Percentiles rank a stretch among this genome's conserved stretches.
phyloP scores from a whole-genome alignment of 306 rosid genomes.

The Castanea sativa region DNA sequence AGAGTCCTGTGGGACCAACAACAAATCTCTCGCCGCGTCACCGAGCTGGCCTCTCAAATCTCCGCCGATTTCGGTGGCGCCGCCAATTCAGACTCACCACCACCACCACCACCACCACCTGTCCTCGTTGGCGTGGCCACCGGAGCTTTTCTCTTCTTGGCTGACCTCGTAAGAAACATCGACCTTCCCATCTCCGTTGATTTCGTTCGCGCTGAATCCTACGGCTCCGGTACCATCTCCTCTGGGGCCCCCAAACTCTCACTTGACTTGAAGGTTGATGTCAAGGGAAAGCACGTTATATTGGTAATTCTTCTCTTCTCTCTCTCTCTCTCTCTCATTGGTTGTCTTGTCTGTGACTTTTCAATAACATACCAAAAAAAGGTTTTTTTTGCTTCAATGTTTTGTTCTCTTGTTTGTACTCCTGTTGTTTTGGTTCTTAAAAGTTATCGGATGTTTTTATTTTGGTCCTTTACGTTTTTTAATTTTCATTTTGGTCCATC shows the following conservation, averaged over 20 bases:
- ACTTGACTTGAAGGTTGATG: conserved; percentile 58
- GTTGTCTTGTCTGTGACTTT: background rate
- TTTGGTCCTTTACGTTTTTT: too few relatives aligned
- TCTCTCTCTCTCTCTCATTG: background rate
- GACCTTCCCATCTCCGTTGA: conserved; percentile 61
- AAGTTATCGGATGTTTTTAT: too few relatives aligned
- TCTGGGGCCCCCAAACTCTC: conserved; percentile 61
- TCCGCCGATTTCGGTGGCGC: conserved; percentile 30
- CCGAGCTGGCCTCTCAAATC: conserved; percentile 62
- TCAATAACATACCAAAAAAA: too few relatives aligned
- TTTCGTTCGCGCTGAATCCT: conserved; percentile 68
- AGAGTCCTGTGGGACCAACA: conserved; percentile 59
- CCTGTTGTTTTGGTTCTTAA: too few relatives aligned
- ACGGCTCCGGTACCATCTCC: conserved; percentile 66
- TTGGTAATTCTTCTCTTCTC: conserved; percentile 40
- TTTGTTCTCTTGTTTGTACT: too few relatives aligned
- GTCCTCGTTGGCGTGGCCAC: conserved; percentile 79
- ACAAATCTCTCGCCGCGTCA: conserved; percentile 65
- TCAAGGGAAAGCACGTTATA: conserved; percentile 61
- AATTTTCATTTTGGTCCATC: too few relatives aligned
- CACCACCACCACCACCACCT: conserved; percentile 38
- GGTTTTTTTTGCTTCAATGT: too few relatives aligned
- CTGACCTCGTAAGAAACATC: conserved; percentile 74
- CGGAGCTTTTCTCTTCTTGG: conserved; percentile 79
- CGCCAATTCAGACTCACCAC: background rate